These are phyloP conservation scores for Fagus crenata DNA, from an alignment of 306 rosid genomes.

Conservation along the genomic window DNA sequence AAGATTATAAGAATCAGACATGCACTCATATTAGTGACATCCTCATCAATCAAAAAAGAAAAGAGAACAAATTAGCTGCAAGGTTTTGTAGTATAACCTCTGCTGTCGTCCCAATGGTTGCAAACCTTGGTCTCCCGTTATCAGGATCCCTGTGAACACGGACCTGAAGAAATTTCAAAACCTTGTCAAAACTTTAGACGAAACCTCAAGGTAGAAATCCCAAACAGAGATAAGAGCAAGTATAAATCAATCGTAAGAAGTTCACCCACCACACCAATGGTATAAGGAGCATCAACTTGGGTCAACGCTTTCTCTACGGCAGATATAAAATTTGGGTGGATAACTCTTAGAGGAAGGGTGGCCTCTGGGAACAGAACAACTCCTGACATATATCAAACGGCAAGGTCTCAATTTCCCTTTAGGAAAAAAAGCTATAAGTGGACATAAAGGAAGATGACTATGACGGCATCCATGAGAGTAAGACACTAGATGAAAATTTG, in stretches of 20 bases:
- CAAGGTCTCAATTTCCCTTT: constrained; percentile 21
- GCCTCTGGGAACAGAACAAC: constrained; percentile 95
- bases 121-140: constrained; percentile 39
- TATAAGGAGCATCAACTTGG: constrained; percentile 69
- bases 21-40: constrained; percentile 24
- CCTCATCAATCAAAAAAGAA: background rate
- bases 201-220: constrained; percentile 25
- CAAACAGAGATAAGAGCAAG: constrained; percentile 12
- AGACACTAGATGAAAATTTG: background rate
- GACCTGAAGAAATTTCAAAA: constrained; percentile 50
- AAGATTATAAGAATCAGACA: no score
- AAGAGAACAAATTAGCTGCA: constrained; percentile 16
- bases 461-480: background rate
- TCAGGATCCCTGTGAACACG: constrained; percentile 46
- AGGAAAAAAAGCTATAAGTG: background rate
- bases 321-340: constrained; percentile 56
- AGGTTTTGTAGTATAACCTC: constrained; percentile 51
- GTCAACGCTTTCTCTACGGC: constrained; percentile 65
- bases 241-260: constrained; percentile 20
- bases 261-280: constrained; percentile 84
- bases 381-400: constrained; percentile 51
- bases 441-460: constrained; percentile 1
- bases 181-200: constrained; percentile 1
- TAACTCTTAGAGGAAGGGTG: constrained; percentile 81
- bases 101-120: constrained; percentile 86